Percentiles rank a stretch among this genome's conserved stretches.
phyloP scores from a whole-genome alignment of 202 grass and related monocot species.

The Schoenoplectus triqueter region DNA sequence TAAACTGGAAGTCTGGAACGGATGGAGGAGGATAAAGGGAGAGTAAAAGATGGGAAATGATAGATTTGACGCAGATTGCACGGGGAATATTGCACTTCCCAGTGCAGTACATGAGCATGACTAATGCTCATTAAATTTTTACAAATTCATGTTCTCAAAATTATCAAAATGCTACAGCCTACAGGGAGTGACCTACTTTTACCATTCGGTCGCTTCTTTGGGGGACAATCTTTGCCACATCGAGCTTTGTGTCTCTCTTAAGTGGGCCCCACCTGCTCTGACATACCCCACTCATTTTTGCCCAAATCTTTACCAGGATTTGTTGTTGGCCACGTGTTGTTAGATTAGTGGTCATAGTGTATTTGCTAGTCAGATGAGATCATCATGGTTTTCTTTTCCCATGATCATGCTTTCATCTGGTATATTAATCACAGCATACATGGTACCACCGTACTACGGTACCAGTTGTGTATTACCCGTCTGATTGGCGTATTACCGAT shows the following conservation, averaged over 20 bases:
- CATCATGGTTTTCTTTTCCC: background rate
- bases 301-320: conserved; percentile 25
- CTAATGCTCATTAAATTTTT: background rate
- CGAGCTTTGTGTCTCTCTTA: background rate
- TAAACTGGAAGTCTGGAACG: background rate
- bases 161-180: background rate
- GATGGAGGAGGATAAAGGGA: background rate
- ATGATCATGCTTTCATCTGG: background rate
- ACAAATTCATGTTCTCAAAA: conserved; percentile 21
- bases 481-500: no score
- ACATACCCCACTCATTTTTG: background rate
- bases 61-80: conserved; percentile 25
- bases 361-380: conserved; percentile 23
- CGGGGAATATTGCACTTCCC: conserved; percentile 32
- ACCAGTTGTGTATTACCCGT: no score
- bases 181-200: conserved; percentile 17
- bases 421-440: background rate
- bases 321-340: background rate
- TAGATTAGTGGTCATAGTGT: background rate
- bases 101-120: conserved; percentile 1
- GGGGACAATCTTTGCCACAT: conserved; percentile 24
- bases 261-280: no score
- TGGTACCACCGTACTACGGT: no score
- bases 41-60: conserved; percentile 2
- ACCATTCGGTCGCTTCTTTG: conserved; percentile 33